These are phyloP conservation scores for Aspergillus coremiiformis DNA, from an alignment of 495 filamentous ascomycete genomes.

Conservation along the genomic window DNA sequence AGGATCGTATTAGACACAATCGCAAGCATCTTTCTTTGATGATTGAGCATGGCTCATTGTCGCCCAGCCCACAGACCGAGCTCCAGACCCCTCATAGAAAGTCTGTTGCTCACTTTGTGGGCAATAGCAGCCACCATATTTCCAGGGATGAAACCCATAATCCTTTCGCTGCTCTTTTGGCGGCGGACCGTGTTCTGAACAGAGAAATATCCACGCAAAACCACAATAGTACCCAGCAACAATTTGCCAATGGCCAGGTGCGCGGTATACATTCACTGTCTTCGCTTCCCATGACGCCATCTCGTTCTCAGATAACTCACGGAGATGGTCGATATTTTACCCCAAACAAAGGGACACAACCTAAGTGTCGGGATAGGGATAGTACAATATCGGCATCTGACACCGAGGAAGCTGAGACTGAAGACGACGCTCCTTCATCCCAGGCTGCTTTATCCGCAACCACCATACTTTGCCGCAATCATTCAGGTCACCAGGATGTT, in stretches of 20 bases:
- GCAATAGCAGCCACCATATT: constrained; percentile 29
- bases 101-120: constrained; percentile 42
- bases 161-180: constrained; percentile 68
- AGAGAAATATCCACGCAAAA: constrained; percentile 60
- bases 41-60: constrained; percentile 46
- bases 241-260: constrained; percentile 49
- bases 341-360: constrained; percentile 47
- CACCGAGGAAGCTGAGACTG: constrained; percentile 51
- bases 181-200: constrained; percentile 66
- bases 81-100: constrained; percentile 40
- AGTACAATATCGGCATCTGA: constrained; percentile 86
- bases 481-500: constrained; percentile 18
- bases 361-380: constrained; percentile 59
- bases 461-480: constrained; percentile 43
- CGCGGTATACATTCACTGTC: constrained; percentile 69
- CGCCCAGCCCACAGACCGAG: constrained; percentile 37
- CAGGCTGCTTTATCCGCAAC: constrained; percentile 45
- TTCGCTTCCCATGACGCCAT: constrained; percentile 73
- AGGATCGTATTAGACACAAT: constrained; percentile 80
- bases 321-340: constrained; percentile 48
- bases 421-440: constrained; percentile 49
- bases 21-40: constrained; percentile 71
- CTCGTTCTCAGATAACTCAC: constrained; percentile 33
- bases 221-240: constrained; percentile 35
- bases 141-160: constrained; percentile 40